A percentile compares a stretch with the other conserved stretches of the same genome.
phyloP scores from a whole-genome alignment of 805 yeast species.

The Cyberlindnera nakhonratchasimensis region DNA sequence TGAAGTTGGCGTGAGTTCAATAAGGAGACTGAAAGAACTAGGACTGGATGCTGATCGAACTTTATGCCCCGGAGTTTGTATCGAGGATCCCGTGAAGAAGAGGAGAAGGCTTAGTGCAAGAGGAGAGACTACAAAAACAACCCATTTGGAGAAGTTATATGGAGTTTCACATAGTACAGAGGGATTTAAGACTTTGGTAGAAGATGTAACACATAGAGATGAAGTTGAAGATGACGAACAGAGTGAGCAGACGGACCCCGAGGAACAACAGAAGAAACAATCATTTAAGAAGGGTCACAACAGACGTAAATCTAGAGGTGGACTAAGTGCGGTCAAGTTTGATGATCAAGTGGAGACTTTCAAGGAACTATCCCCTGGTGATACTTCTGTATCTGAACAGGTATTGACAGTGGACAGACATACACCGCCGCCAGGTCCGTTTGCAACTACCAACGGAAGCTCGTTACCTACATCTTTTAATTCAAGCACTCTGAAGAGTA shows the following conservation, averaged over 20 bases:
- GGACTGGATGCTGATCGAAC: slow-evolving; percentile 41
- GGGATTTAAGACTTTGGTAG: slow-evolving; percentile 11
- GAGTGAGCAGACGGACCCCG: slow-evolving; percentile 8
- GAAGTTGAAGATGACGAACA: slow-evolving; percentile 16
- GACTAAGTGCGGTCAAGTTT: slow-evolving; percentile 25
- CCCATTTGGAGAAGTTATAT: slow-evolving; percentile 19
- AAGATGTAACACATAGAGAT: slow-evolving; percentile 24
- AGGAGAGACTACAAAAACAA: slow-evolving; percentile 1
- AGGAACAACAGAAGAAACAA: slow-evolving; percentile 8
- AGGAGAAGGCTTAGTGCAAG: slow-evolving; percentile 16
- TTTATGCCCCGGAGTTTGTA: slow-evolving; percentile 28
- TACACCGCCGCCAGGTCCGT: background rate
- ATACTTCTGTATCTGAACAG: slow-evolving; percentile 4
- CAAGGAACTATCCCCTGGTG: slow-evolving; percentile 12
- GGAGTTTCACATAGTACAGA: slow-evolving; percentile 2
- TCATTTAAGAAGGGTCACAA: slow-evolving; percentile 21
- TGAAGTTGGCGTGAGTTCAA: slow-evolving; percentile 42
- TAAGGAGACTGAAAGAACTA: slow-evolving; percentile 34
- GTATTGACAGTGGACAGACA: background rate
- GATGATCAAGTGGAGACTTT: slow-evolving; percentile 18
- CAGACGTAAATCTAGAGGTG: slow-evolving; percentile 29
- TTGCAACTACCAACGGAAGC: slow-evolving; percentile 2
- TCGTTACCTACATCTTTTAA: background rate
- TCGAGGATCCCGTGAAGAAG: slow-evolving; percentile 20
- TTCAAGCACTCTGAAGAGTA: no score